Conservation (phyloP, 148 eudicot species). For the Rhododendron molle region DNA sequence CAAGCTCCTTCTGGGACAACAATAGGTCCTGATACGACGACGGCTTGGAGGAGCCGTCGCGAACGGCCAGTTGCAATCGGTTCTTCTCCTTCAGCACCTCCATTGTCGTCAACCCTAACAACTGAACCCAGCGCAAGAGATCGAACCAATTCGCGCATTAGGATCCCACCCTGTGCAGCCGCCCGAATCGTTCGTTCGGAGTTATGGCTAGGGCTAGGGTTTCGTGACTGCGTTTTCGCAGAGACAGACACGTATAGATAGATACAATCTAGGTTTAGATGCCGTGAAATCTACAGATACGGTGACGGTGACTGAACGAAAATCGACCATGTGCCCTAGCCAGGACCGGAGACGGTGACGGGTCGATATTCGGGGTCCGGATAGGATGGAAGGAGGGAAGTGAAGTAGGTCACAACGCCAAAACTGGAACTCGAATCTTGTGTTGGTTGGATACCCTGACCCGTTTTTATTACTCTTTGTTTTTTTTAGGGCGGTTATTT, state of each 20-base stretch:
- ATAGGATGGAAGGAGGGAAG: background rate
- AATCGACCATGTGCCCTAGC: background rate
- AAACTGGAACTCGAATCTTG: background rate
- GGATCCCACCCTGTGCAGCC: background rate
- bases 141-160: constrained; percentile 13
- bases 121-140: constrained; percentile 1
- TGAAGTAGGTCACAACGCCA: background rate
- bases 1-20: constrained; percentile 56
- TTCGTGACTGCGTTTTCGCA: background rate
- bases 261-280: background rate
- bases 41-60: constrained; percentile 22
- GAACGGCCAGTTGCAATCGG: constrained; percentile 39
- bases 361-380: background rate
- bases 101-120: constrained; percentile 13
- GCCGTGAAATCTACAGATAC: background rate
- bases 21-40: constrained; percentile 43
- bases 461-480: background rate
- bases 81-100: constrained; percentile 26
- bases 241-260: background rate
- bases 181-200: background rate
- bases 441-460: background rate
- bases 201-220: constrained; percentile 2
- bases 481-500: no score
- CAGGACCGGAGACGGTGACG: background rate
- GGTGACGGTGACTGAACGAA: background rate